Evolutionary conservation across 345 rosid genomes (phyloP).

Genomic region (Eucalyptus erythrocorys): DNA sequence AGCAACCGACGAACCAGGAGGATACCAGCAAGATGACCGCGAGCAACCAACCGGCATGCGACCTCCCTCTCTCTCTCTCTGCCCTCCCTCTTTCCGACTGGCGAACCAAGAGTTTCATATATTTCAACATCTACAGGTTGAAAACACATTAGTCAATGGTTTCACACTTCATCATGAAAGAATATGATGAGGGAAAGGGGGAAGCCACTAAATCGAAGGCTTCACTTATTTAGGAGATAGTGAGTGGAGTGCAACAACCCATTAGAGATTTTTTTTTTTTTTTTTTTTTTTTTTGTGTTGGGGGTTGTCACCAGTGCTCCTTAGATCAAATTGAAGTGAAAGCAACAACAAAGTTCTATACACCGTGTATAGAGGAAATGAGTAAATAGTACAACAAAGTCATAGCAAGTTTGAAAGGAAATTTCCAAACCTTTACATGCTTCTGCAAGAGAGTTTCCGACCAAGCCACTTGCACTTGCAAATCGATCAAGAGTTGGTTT

Average conservation of each 20-base stretch:
- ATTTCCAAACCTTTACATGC: conserved; percentile 47
- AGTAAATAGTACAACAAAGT: not conserved
- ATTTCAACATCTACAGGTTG: conserved; percentile 52
- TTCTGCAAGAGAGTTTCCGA: conserved; percentile 62
- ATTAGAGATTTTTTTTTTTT: too few species aligned
- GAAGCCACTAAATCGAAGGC: not conserved
- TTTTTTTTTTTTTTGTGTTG: too few species aligned
- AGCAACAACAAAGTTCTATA: not conserved
- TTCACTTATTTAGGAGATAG: not conserved
- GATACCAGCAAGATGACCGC: accelerated
- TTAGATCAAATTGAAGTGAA: not conserved
- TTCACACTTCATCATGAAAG: not conserved
- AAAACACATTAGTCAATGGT: not conserved
- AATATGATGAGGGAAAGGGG: not conserved
- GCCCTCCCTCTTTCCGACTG: too few species aligned
- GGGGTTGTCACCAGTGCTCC: not conserved
- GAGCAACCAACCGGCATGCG: accelerated
- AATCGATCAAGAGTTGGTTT: conserved; percentile 65
- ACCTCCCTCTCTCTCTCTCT: too few species aligned
- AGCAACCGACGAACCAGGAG: too few species aligned
- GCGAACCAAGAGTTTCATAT: too few species aligned
- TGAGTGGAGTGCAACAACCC: not conserved
- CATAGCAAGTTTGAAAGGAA: not conserved
- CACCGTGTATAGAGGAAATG: not conserved
- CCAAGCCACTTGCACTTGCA: conserved; percentile 61